Evolutionary conservation across 768 basidiomycete genomes (phyloP), one percentile per base, ranked within the genome.

Genomic region (Mycena crocata): DNA sequence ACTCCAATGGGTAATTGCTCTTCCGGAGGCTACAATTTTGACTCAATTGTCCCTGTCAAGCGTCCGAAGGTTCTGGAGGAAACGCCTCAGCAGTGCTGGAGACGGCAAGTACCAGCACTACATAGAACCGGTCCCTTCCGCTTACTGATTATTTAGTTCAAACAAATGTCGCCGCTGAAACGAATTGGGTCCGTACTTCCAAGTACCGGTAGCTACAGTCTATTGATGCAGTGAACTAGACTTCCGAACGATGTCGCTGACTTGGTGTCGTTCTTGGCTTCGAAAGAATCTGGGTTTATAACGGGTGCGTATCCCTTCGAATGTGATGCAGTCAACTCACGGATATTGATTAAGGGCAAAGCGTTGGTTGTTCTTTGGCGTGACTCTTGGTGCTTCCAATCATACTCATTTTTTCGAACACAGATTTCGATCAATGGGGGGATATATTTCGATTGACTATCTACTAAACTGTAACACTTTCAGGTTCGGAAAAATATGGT

Each of bases 251-350:
- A 79, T 34, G 54, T 78, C 30, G 73, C 78, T 0, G 48, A 45
- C 9, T 37, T 78, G 4, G 77, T 78, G 0, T 73, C 78, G 17
- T 78, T 74, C 66, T 62, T 78, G n/a, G 77, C 71, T 7, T 73
- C 75, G 4, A 67, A 69, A 26, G 73, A 78, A 19, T 72, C 77
- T 2, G 42, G 49, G 30, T 78, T 73, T 40, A 75, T 77, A 3
- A 78, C 78, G 0, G 77, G 77, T 70, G 24, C 15, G 52, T 32
- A 4, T 30, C 15, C 15, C 3, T 4, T 37, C n/a, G 21, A 2
- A 21, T 50, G 5, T 39, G 39, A 6, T 28, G 56, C 5, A 31
- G 15, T n/a, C 10, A 6, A 32, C 35, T 39, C 6, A 54, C 39
- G 2, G 10, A 34, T 28, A n/a, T 51, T 28, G 13, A 13, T 30